Percentiles rank a stretch among this genome's conserved stretches.
Conservation (phyloP, 441 rosid genomes). For the Erysimum pusillum region DNA sequence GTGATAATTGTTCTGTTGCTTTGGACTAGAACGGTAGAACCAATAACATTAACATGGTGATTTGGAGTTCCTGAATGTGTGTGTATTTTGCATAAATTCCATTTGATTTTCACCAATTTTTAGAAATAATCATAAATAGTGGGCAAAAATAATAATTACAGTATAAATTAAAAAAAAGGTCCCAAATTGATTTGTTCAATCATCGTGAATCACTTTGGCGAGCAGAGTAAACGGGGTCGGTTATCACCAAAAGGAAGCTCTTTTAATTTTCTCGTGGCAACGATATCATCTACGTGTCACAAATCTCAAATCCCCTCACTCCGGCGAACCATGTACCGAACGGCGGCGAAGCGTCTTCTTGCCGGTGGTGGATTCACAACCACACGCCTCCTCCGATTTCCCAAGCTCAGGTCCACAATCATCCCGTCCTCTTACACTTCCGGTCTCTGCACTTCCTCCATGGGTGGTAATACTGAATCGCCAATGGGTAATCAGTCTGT, state of each 20-base stretch:
- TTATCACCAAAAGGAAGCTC: slow-evolving; percentile 30
- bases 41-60: neutral
- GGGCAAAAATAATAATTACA: neutral
- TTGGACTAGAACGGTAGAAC: too few species aligned
- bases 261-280: slow-evolving; percentile 29
- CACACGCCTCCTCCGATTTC: slow-evolving; percentile 42
- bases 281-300: slow-evolving; percentile 42
- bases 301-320: neutral
- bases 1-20: neutral
- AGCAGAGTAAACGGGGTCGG: slow-evolving; percentile 21
- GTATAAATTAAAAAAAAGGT: neutral
- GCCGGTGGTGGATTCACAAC: slow-evolving; percentile 32
- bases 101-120: too few species aligned
- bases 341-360: slow-evolving; percentile 64
- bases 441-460: slow-evolving; percentile 52
- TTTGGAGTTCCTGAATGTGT: neutral
- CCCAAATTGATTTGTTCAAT: slow-evolving; percentile 17
- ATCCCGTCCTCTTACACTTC: slow-evolving; percentile 38
- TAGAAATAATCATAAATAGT: slow-evolving; percentile 14
- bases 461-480: slow-evolving; percentile 46
- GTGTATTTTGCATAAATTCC: neutral
- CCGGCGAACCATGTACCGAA: slow-evolving; percentile 62
- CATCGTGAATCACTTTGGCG: neutral
- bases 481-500: slow-evolving; percentile 24
- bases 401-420: slow-evolving; percentile 30